Conservation (phyloP, 495 filamentous ascomycete genomes). For the Penicillium subrubescens region DNA sequence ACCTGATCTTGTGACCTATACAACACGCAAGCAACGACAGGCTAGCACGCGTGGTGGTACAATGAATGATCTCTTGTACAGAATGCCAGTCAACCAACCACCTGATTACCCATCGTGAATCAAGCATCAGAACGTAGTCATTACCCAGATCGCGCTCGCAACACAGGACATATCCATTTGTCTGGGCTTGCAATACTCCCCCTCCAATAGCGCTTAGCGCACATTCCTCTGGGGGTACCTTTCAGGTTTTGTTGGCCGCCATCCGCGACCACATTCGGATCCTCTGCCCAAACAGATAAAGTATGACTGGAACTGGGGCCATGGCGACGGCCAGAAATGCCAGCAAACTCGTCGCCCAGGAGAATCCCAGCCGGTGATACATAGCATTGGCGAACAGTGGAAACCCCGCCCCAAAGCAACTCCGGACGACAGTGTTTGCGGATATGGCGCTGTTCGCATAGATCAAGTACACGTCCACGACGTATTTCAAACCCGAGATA, state of each 20-base stretch:
- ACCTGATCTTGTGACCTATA: too few relatives aligned
- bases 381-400: conserved; percentile 60
- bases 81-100: too few relatives aligned
- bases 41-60: too few relatives aligned
- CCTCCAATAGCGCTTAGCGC: neutral
- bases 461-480: conserved; percentile 57
- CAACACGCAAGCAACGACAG: too few relatives aligned
- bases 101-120: too few relatives aligned
- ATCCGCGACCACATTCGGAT: conserved; percentile 43
- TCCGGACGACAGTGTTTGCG: conserved; percentile 49
- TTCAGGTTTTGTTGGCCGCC: conserved; percentile 4
- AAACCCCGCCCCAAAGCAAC: conserved; percentile 50
- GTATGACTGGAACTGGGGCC: conserved; percentile 64
- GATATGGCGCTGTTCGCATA: conserved; percentile 52
- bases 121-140: too few relatives aligned
- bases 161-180: too few relatives aligned
- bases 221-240: neutral
- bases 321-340: conserved; percentile 58
- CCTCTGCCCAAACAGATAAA: conserved; percentile 61
- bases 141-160: too few relatives aligned
- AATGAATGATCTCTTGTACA: too few relatives aligned
- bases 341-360: conserved; percentile 60
- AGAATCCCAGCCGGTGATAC: conserved; percentile 58
- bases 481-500: conserved; percentile 49
- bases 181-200: neutral